phyloP scores from a whole-genome alignment of 2,329 filamentous ascomycete species.

The Esteya vermicola region DNA sequence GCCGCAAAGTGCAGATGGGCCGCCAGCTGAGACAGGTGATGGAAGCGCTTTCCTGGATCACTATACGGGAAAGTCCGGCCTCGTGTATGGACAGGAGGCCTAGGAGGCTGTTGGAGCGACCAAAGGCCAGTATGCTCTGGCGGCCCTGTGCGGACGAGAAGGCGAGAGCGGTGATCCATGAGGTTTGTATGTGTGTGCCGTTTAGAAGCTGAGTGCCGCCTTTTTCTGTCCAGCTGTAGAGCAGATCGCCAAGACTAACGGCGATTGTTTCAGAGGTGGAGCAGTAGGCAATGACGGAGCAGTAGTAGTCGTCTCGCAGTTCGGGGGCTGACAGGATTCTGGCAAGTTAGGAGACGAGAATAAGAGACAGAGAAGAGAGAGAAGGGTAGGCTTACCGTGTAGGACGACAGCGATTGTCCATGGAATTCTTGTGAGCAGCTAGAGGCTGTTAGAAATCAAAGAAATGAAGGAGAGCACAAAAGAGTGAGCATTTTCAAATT shows the following conservation, averaged over 20 bases:
- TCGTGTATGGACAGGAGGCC: conserved; percentile 67
- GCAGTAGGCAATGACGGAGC: conserved; percentile 79
- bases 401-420: conserved; percentile 23
- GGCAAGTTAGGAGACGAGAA: conserved; percentile 28
- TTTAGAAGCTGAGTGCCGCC: conserved; percentile 47
- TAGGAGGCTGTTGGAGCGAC: conserved; percentile 62
- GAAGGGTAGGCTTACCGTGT: conserved; percentile 48
- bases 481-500: no score
- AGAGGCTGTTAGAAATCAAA: not conserved
- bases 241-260: conserved; percentile 62
- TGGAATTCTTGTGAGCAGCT: not conserved
- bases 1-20: conserved; percentile 40
- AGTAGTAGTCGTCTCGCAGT: conserved; percentile 92
- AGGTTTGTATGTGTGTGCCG: conserved; percentile 27
- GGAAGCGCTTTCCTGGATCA: conserved; percentile 55
- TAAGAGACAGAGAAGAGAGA: not conserved
- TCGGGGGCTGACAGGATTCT: conserved; percentile 74
- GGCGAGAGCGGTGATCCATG: conserved; percentile 67
- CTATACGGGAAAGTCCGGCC: conserved; percentile 24
- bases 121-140: conserved; percentile 72
- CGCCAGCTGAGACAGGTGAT: conserved; percentile 75
- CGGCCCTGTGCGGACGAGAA: conserved; percentile 71
- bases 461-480: not conserved
- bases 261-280: conserved; percentile 60
- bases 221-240: conserved; percentile 83